Conservation (phyloP, 1,139 yeast species). For the Pichia sp. region DNA sequence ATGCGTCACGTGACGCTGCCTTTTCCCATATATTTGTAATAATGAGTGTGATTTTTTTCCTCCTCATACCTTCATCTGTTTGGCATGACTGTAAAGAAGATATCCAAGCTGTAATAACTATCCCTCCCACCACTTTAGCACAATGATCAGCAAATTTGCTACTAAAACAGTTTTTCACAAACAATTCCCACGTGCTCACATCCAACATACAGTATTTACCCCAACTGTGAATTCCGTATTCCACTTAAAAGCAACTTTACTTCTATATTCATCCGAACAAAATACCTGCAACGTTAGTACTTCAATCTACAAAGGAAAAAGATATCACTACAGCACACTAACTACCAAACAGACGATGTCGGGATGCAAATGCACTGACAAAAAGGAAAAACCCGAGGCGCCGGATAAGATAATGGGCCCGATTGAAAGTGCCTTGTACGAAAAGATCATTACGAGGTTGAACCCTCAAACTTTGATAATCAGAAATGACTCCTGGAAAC, state of each 20-base stretch:
- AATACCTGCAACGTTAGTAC: not conserved
- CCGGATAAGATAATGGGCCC: slow-evolving; percentile 19
- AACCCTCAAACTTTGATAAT: slow-evolving; percentile 52
- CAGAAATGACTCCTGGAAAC: slow-evolving; percentile 81
- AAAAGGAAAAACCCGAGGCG: slow-evolving; percentile 1
- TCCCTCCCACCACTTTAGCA: too few relatives aligned
- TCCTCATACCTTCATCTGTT: too few relatives aligned
- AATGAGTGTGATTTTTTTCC: too few relatives aligned
- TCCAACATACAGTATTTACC: too few relatives aligned
- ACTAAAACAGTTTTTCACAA: too few relatives aligned
- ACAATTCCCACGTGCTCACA: too few relatives aligned
- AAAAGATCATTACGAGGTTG: slow-evolving; percentile 44
- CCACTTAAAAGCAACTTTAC: not conserved
- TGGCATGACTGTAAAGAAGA: too few relatives aligned
- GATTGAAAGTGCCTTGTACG: slow-evolving; percentile 45
- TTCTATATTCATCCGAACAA: not conserved
- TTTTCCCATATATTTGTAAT: too few relatives aligned
- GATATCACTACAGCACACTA: not conserved
- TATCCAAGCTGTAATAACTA: too few relatives aligned
- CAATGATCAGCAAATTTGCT: too few relatives aligned
- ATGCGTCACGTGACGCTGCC: not conserved
- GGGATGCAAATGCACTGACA: slow-evolving; percentile 15
- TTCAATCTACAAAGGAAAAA: not conserved
- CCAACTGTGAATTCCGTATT: too few relatives aligned
- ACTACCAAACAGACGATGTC: not conserved